phyloP scores from a whole-genome alignment of 2,329 filamentous ascomycete genomes.

The Magnaporthiopsis poae region DNA sequence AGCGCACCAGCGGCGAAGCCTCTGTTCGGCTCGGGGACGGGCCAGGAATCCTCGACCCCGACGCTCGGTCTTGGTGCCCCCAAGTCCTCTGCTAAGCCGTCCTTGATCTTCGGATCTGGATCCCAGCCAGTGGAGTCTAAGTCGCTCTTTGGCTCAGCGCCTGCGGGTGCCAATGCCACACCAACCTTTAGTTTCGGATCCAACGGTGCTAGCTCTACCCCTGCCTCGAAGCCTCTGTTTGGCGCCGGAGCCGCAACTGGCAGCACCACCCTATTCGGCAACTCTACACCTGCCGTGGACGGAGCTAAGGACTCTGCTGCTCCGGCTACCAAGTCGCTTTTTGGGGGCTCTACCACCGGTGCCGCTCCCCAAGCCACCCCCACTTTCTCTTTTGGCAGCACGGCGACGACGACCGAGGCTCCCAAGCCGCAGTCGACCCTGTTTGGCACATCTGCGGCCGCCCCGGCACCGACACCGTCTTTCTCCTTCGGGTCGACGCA shows the following conservation, averaged over 20 bases:
- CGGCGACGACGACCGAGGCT: background rate
- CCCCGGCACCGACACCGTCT: background rate
- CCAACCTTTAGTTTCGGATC: conserved; percentile 10
- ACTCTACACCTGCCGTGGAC: background rate
- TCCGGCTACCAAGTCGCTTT: conserved; percentile 19
- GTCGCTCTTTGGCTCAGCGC: background rate
- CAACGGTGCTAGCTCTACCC: conserved; percentile 11
- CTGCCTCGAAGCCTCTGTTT: conserved; percentile 21
- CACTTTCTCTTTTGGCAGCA: conserved; percentile 3
- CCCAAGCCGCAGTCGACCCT: conserved; percentile 13
- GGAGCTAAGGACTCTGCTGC: conserved; percentile 1
- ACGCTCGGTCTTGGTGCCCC: background rate
- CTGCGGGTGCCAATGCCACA: conserved; percentile 7
- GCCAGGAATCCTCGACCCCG: conserved; percentile 7
- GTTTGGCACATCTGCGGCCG: conserved; percentile 16
- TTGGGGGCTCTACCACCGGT: conserved; percentile 16
- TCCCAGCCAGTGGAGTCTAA: conserved; percentile 1
- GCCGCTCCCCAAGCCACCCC: background rate
- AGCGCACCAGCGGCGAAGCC: conserved; percentile 18
- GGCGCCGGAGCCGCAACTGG: conserved; percentile 12
- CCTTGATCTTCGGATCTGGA: conserved; percentile 21
- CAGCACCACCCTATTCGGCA: background rate
- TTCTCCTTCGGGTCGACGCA: conserved; percentile 2
- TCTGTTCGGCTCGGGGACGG: conserved; percentile 15
- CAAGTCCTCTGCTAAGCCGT: conserved; percentile 12